Base-by-base conservation (phyloP, 306 rosid species). In the Carpinus fangiana region DNA sequence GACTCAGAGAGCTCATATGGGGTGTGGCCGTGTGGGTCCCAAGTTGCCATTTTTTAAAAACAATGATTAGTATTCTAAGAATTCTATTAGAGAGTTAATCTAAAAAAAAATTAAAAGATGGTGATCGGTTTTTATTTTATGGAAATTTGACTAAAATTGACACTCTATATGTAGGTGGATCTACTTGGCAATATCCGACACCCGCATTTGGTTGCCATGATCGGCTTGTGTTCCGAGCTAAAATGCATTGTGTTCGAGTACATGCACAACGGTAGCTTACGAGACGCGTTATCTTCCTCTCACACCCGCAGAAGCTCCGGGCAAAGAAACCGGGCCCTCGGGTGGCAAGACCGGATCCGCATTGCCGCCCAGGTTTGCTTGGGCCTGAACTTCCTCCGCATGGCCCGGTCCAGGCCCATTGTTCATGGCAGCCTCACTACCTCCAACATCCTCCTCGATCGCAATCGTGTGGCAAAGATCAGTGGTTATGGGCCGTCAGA, bases 201-300 rank as follows among this genome's bases (percentile, higher is more conserved):
- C 41, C 98, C 97, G 4, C 86, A 91, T 77, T 64, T 92, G 76
- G 83, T 94, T 43, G 87, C 94, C 21, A 75, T 85, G 87, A 68
- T 89, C 21, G 98, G 98, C 48, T 85, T 88, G 64, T 90, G 97
- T 82, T 76, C 70, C 0, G 88, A 90, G 80, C 90, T 85, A 7
- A 86, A 84, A 75, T 86, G 87, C 83, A 43, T 89, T 62, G 84
- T 92, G 73, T 78, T 88, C 31, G 97, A 94, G 26, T 88, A 88
- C 82, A 88, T 94, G 98, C 84, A 90, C 52, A 82, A 87, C 18
- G 96, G 97, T 3, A 89, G 86, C 84, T 60, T 94, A 23, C 75
- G 74, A 13, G 97, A 92, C 76, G 53, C 80, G 64, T 43, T 94
- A 7, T 79, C 81, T 78, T 81, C 78, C 11, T 31, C 86, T 31